Evolutionary conservation across 257 asterid genomes (phyloP).

Genomic region (Capsicum baccatum): DNA sequence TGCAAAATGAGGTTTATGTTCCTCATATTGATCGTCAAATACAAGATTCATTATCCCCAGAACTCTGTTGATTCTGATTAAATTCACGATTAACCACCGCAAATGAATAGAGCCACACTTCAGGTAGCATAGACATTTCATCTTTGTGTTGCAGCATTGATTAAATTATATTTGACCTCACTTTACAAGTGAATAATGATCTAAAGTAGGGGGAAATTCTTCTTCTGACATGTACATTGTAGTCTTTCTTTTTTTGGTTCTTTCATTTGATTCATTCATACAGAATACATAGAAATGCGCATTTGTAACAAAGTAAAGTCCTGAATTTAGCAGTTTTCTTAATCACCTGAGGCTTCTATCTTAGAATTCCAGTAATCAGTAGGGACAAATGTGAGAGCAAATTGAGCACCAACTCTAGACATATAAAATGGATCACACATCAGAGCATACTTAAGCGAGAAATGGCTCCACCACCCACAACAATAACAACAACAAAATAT

Average conservation of each 20-base stretch:
- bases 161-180: background rate
- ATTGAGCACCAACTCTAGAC: background rate
- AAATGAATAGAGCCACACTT: background rate
- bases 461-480: background rate
- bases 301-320: background rate
- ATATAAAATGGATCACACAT: background rate
- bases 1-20: conserved; percentile 63
- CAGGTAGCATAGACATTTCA: background rate
- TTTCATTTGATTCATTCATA: background rate
- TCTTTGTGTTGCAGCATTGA: background rate
- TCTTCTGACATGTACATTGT: background rate
- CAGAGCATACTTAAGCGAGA: background rate
- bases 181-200: background rate
- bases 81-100: background rate
- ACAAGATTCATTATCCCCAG: background rate
- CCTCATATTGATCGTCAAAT: conserved; percentile 29
- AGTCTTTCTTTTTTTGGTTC: background rate
- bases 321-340: background rate
- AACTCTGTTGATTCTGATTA: background rate
- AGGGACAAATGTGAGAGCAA: background rate
- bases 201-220: background rate
- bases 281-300: background rate
- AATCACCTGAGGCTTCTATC: background rate
- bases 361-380: background rate
- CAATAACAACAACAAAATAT: too few species aligned